Evolutionary conservation across 2,329 filamentous ascomycete genomes (phyloP).

Genomic region (Thyridium curvatum): DNA sequence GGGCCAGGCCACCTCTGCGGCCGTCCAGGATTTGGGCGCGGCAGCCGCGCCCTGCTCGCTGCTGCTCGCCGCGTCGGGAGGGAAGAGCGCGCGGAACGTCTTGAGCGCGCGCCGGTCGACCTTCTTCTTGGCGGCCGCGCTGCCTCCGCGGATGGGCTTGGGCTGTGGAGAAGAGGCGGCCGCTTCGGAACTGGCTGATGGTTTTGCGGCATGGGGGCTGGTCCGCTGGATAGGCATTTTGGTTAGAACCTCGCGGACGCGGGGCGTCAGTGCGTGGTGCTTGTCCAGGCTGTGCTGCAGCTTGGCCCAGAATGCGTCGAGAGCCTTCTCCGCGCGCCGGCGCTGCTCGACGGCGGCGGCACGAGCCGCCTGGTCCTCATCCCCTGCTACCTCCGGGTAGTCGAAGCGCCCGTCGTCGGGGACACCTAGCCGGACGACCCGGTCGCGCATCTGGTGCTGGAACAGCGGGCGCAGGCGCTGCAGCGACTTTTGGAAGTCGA

Average conservation of each 20-base stretch:
- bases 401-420: conserved; percentile 1
- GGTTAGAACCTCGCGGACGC: conserved; percentile 3
- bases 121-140: neutral
- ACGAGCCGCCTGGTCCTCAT: neutral
- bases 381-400: conserved; percentile 2
- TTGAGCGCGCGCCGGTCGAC: conserved; percentile 6
- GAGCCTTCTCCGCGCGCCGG: conserved; percentile 3
- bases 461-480: conserved; percentile 5
- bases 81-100: conserved; percentile 8
- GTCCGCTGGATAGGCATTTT: neutral
- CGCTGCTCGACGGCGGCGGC: conserved; percentile 1
- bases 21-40: conserved; percentile 1
- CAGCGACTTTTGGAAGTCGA: conserved; percentile 6
- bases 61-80: too few relatives aligned
- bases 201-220: too few relatives aligned
- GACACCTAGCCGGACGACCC: conserved; percentile 1
- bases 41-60: too few relatives aligned
- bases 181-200: too few relatives aligned
- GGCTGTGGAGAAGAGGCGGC: too few relatives aligned
- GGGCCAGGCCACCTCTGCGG: conserved; percentile 6
- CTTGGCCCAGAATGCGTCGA: conserved; percentile 6
- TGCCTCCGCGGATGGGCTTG: neutral
- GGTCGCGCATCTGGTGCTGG: conserved; percentile 4
- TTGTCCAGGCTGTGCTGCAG: conserved; percentile 4
- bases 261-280: conserved; percentile 6